phyloP scores from a whole-genome alignment of 129 eudicot genomes.

The Helianthus tuberosus region DNA sequence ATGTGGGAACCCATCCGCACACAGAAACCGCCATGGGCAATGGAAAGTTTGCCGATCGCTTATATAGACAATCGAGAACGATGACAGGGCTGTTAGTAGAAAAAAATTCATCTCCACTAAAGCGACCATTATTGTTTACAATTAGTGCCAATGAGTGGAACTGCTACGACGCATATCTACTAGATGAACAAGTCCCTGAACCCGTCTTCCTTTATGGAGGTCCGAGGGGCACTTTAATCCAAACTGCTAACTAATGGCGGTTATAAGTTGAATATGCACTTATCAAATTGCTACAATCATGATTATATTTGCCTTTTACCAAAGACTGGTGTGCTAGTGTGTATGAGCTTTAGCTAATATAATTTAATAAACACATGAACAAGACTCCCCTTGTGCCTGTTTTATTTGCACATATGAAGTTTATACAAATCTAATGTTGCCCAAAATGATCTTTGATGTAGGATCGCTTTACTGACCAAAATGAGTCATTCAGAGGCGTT shows the following conservation, averaged over 20 bases:
- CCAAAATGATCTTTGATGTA: too few species aligned
- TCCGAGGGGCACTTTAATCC: conserved; percentile 21
- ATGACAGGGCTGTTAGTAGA: conserved; percentile 22
- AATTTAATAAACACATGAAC: too few species aligned
- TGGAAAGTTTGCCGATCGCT: conserved; percentile 17
- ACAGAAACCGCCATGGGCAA: conserved; percentile 26
- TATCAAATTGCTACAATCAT: background rate
- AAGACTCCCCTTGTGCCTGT: too few species aligned
- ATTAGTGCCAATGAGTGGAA: conserved; percentile 21
- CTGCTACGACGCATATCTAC: conserved; percentile 25
- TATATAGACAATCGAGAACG: background rate
- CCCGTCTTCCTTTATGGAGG: conserved; percentile 26
- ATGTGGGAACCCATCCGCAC: conserved; percentile 32
- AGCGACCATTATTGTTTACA: conserved; percentile 4
- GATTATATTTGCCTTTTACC: background rate
- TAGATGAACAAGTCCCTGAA: background rate
- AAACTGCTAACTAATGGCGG: background rate
- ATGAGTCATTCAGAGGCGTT: too few species aligned
- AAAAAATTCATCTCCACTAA: conserved; percentile 2
- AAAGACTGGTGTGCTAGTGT: too few species aligned
- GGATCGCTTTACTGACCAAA: too few species aligned
- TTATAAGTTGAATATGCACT: background rate
- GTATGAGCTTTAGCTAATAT: too few species aligned
- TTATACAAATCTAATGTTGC: too few species aligned
- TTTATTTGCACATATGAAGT: too few species aligned